Evolutionary conservation across 345 rosid genomes (phyloP).

Genomic region (Pelargonium nanum): DNA sequence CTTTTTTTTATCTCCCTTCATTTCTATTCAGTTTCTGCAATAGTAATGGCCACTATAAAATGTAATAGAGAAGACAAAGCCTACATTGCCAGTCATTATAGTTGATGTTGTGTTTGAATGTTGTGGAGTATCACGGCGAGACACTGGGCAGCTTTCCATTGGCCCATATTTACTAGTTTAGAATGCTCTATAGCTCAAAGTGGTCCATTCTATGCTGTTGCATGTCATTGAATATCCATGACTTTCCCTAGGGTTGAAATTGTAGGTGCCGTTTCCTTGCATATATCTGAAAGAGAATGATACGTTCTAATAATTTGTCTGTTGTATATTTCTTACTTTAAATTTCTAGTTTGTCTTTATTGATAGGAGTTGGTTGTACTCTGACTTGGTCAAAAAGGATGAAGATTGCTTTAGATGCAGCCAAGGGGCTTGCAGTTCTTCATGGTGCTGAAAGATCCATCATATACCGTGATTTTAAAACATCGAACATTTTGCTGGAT

Average conservation of each 20-base stretch:
- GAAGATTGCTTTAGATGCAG: constrained; percentile 89
- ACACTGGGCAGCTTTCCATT: neutral
- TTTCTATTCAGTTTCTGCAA: neutral
- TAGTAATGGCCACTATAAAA: neutral
- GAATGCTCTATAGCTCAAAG: neutral
- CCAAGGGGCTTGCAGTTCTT: constrained; percentile 92
- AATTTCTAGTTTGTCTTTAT: constrained; percentile 10
- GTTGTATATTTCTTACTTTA: too few relatives aligned
- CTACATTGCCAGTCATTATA: neutral
- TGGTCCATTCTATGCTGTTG: neutral
- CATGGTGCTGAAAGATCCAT: constrained; percentile 87
- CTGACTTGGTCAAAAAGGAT: constrained; percentile 90
- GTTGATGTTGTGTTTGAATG: too few relatives aligned
- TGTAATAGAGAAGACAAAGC: neutral
- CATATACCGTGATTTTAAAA: constrained; percentile 96
- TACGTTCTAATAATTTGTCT: too few relatives aligned
- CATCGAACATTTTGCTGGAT: constrained; percentile 89
- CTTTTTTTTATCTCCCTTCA: neutral
- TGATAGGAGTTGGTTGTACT: constrained; percentile 71
- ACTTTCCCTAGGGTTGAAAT: neutral
- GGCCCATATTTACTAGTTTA: neutral
- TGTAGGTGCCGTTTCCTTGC: neutral
- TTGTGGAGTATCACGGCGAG: neutral
- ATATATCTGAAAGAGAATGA: too few relatives aligned
- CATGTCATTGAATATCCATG: neutral